Conservation (phyloP, 371 early-diverging fungal genomes). For the Syncephalastrum sp. region DNA sequence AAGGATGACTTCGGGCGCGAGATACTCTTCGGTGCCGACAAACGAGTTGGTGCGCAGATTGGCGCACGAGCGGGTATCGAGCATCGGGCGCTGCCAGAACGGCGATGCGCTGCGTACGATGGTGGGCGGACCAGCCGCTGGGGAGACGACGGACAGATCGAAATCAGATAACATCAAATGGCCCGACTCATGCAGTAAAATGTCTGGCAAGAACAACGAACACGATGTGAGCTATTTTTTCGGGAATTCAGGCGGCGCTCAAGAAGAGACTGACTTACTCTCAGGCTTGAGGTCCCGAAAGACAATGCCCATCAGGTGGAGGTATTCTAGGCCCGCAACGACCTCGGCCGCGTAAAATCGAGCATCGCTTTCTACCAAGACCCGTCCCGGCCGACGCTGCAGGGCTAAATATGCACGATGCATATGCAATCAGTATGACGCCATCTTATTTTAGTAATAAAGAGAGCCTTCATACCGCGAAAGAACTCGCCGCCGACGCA, state of each 20-base stretch:
- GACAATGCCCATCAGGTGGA: slow-evolving; percentile 91
- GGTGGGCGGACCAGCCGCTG: slow-evolving; percentile 61
- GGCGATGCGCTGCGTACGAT: slow-evolving; percentile 67
- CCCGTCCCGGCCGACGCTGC: slow-evolving; percentile 76
- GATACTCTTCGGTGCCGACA: slow-evolving; percentile 98
- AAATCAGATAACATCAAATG: slow-evolving; percentile 97
- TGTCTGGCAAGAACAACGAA: slow-evolving; percentile 50
- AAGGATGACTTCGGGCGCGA: slow-evolving; percentile 98
- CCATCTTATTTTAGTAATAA: background rate
- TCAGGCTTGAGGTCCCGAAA: slow-evolving; percentile 98
- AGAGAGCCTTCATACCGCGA: slow-evolving; percentile 44
- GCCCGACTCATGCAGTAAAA: slow-evolving; percentile 87
- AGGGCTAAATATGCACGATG: slow-evolving; percentile 36
- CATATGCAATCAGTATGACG: background rate
- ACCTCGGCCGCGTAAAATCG: slow-evolving; percentile 97
- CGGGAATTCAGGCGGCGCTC: too few relatives aligned
- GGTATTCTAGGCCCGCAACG: slow-evolving; percentile 81
- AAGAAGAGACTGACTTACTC: slow-evolving; percentile 57
- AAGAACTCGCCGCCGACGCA: slow-evolving; percentile 96
- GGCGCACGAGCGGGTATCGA: slow-evolving; percentile 88
- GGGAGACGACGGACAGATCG: slow-evolving; percentile 82
- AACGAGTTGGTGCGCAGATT: slow-evolving; percentile 89
- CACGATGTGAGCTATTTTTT: background rate
- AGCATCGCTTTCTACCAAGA: slow-evolving; percentile 77
- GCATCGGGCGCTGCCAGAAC: slow-evolving; percentile 50